These are phyloP conservation scores for Psilocybe cubensis DNA, from an alignment of 768 basidiomycete species.

Conservation along the genomic window DNA sequence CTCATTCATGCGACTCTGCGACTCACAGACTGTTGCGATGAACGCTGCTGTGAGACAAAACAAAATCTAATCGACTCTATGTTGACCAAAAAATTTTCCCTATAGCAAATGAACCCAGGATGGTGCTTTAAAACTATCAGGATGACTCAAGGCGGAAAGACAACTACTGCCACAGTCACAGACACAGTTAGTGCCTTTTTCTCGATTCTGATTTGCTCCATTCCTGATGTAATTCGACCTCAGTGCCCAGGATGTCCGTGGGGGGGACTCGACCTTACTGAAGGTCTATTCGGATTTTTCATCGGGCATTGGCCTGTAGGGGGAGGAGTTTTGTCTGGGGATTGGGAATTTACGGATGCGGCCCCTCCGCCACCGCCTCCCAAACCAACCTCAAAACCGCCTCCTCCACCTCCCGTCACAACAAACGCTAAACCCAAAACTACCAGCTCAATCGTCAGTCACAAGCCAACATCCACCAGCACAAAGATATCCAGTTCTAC, in stretches of 20 bases:
- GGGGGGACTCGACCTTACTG: constrained; percentile 70
- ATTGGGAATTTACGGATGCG: constrained; percentile 58
- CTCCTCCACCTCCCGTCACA: background rate
- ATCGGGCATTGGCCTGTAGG: constrained; percentile 29
- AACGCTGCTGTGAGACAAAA: constrained; percentile 2
- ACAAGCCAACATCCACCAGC: constrained; percentile 9
- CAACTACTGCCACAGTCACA: constrained; percentile 57
- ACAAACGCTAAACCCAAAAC: background rate
- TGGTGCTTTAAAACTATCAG: constrained; percentile 65
- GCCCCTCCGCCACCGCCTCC: background rate
- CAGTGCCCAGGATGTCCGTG: constrained; percentile 71
- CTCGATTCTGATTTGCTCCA: background rate
- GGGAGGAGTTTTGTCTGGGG: constrained; percentile 60
- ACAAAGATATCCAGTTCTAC: constrained; percentile 23
- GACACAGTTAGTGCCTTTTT: constrained; percentile 55
- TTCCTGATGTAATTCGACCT: background rate
- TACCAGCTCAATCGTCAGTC: background rate
- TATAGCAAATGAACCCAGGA: constrained; percentile 59
- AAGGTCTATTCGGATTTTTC: constrained; percentile 69
- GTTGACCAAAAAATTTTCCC: constrained; percentile 17
- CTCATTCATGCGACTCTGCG: background rate
- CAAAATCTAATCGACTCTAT: background rate
- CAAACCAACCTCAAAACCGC: constrained; percentile 5
- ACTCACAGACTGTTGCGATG: constrained; percentile 12
- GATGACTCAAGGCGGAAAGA: constrained; percentile 62